Conservation (phyloP, 352 stramenopile species). For the Globisporangium spiculum region DNA sequence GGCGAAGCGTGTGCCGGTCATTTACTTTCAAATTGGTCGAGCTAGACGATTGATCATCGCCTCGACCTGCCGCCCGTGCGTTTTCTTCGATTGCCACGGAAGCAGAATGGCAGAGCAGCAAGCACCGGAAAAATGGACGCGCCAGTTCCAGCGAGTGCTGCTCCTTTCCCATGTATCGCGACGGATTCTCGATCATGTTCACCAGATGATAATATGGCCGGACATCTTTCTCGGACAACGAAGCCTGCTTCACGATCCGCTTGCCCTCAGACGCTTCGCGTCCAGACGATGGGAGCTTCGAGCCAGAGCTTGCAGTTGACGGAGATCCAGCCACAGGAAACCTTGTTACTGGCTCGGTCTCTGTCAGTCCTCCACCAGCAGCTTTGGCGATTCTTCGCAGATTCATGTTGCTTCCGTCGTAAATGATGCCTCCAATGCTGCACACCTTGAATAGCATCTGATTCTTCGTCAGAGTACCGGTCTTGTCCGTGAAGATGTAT, state of each 20-base stretch:
- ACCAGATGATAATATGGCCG: slow-evolving; percentile 58
- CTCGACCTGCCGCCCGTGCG: not conserved
- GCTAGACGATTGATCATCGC: slow-evolving; percentile 8
- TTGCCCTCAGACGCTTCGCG: slow-evolving; percentile 21
- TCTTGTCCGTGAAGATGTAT: slow-evolving; percentile 99
- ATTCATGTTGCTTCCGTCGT: slow-evolving; percentile 72
- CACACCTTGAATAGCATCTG: slow-evolving; percentile 97
- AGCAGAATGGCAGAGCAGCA: slow-evolving; percentile 80
- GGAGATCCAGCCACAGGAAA: slow-evolving; percentile 2
- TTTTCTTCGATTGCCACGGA: slow-evolving; percentile 58
- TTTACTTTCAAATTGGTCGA: slow-evolving; percentile 10
- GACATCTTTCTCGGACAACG: slow-evolving; percentile 67
- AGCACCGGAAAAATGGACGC: slow-evolving; percentile 74
- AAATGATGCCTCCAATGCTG: slow-evolving; percentile 90
- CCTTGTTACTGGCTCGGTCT: not conserved
- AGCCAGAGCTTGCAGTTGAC: slow-evolving; percentile 6
- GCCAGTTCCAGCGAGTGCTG: slow-evolving; percentile 55
- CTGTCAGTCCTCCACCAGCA: slow-evolving; percentile 17
- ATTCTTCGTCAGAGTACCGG: slow-evolving; percentile 98
- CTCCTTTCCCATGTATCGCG: slow-evolving; percentile 47
- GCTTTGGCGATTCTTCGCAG: slow-evolving; percentile 38
- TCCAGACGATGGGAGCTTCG: slow-evolving; percentile 7
- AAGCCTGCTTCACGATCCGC: slow-evolving; percentile 37
- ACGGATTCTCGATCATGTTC: slow-evolving; percentile 66
- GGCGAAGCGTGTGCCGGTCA: slow-evolving; percentile 7